Base-by-base conservation (phyloP, 208 protist genomes). In the Jaenimonas drosophilae region DNA sequence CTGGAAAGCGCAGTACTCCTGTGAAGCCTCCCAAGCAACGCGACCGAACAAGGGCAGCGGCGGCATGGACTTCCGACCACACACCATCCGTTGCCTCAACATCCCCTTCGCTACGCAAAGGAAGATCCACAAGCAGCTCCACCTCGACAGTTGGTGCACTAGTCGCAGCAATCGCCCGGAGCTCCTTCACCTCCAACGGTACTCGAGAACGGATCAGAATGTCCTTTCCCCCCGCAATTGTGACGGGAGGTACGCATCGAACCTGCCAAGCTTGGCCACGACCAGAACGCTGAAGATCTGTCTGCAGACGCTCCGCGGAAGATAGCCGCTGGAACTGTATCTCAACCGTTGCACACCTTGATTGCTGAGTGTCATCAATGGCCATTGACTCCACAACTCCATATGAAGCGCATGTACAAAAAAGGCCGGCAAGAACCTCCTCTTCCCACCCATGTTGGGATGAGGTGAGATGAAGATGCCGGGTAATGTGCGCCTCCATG, bases 271-370 rank as follows among this genome's bases (percentile, higher is more conserved):
- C 26, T 17, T 60, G 54, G 2, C 71, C 60, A 5, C 52, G 41
- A 27, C 48, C 41, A 45, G 27, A 39, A 11, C 53, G 37, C 41
- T 53, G 44, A n/a, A 62, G 7, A 36, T 90, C 81, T 19, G 17
- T 54, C 45, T 70, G 62, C 30, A 90, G 44, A 7, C 60, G 59
- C 27, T 86, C 76, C 17, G 81, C 64, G 20, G 60, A 49, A 9
- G 76, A 90, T 21, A 90, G 48, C 20, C 64, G 64, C 59, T 90
- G 81, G 37, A 81, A 90, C 57, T 90, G 81, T 20, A 86, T 32
- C 20, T 54, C 42, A 30, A 78, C 64, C 12, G 54, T 62, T 9
- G 56, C 69, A 6, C 58, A 59, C 64, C 77, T 68, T 49, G 79
- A 85, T 45, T 73, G 63, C 9, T 42, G 30, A 46, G 69, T 67